These are phyloP conservation scores for Nemania serpens DNA, from an alignment of 2,329 filamentous ascomycete genomes.

Conservation along the genomic window DNA sequence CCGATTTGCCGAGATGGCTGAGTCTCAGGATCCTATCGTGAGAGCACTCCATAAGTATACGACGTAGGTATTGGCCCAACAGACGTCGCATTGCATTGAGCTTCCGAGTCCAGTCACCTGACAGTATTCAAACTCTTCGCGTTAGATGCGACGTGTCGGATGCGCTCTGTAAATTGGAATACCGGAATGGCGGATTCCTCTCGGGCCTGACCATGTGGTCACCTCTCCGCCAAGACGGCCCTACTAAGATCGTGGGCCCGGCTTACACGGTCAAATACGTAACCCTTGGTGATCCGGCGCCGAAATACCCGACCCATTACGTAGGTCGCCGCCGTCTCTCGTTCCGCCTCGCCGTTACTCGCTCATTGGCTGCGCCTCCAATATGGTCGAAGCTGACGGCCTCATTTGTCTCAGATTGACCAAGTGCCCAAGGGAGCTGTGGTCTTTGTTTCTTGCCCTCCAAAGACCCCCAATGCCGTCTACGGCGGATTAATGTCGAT, in stretches of 20 bases:
- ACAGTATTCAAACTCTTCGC: neutral
- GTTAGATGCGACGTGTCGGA: slow-evolving; percentile 56
- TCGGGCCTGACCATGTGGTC: slow-evolving; percentile 60
- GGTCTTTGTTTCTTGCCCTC: slow-evolving; percentile 56
- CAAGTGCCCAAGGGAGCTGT: slow-evolving; percentile 51
- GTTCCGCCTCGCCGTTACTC: too few relatives aligned
- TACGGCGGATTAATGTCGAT: slow-evolving; percentile 60
- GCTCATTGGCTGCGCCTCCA: too few relatives aligned
- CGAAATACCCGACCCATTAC: slow-evolving; percentile 53
- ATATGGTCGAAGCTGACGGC: slow-evolving; percentile 2
- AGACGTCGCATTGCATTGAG: neutral
- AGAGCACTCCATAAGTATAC: slow-evolving; percentile 42
- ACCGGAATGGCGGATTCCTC: slow-evolving; percentile 57
- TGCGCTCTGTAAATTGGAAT: slow-evolving; percentile 55
- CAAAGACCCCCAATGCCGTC: slow-evolving; percentile 52
- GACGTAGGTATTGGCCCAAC: slow-evolving; percentile 35
- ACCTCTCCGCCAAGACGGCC: slow-evolving; percentile 53
- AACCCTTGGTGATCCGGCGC: slow-evolving; percentile 50
- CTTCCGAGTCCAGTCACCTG: neutral
- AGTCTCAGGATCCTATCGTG: slow-evolving; percentile 39
- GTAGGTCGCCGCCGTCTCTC: slow-evolving; percentile 38
- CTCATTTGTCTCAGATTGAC: slow-evolving; percentile 49
- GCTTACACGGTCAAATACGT: slow-evolving; percentile 61
- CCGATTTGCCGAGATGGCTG: slow-evolving; percentile 29
- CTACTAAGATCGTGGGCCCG: slow-evolving; percentile 58